Conservation (phyloP, 2,329 filamentous ascomycete species). For the Fusarium sp. region DNA sequence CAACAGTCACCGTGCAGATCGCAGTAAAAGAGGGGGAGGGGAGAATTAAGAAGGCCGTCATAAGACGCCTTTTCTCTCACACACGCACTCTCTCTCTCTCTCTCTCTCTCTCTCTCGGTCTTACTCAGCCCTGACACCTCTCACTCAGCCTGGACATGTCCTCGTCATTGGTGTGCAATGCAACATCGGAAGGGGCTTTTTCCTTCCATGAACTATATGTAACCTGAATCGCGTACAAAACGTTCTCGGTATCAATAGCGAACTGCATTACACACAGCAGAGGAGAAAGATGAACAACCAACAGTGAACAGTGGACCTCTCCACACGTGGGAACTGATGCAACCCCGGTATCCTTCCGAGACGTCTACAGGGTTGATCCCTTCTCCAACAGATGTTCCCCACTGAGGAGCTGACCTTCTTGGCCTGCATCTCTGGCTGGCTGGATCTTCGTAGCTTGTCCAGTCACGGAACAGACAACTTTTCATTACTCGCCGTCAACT, state of each 20-base stretch:
- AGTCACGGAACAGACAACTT: background rate
- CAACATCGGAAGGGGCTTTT: background rate
- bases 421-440: background rate
- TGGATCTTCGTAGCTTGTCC: background rate
- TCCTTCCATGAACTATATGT: background rate
- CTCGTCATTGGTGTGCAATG: background rate
- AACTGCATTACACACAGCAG: background rate
- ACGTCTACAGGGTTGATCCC: constrained; percentile 1
- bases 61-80: background rate
- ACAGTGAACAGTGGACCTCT: background rate
- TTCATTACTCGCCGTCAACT: background rate
- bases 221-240: constrained; percentile 3
- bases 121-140: background rate
- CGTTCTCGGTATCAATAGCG: background rate
- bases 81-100: too few relatives aligned
- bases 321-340: background rate
- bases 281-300: background rate
- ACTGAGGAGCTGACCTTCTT: background rate
- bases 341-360: background rate
- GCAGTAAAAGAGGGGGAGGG: constrained; percentile 10
- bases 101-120: background rate
- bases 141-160: background rate
- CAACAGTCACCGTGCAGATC: background rate
- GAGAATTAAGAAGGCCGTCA: background rate
- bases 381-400: background rate